phyloP scores from a whole-genome alignment of 257 asterid genomes.

The Cynanchum wilfordii region DNA sequence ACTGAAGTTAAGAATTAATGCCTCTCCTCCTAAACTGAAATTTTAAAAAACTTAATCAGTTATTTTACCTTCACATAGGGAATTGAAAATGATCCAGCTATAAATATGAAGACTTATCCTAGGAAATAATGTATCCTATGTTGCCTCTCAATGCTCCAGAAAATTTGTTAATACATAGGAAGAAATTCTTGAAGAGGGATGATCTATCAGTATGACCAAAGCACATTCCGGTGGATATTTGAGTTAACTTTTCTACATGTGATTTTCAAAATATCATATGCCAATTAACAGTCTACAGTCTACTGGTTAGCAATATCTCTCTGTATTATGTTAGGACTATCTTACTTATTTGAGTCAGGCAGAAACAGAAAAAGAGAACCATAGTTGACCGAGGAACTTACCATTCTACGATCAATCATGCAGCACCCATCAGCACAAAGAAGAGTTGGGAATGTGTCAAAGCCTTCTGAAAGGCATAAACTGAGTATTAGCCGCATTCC shows the following conservation, averaged over 20 bases:
- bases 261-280: background rate
- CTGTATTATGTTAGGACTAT: background rate
- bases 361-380: background rate
- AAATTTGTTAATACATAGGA: background rate
- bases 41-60: background rate
- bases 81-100: background rate
- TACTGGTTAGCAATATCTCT: background rate
- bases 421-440: slow-evolving; percentile 76
- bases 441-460: slow-evolving; percentile 75
- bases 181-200: background rate
- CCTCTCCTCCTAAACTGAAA: background rate
- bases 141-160: background rate
- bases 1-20: background rate
- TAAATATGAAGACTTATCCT: background rate
- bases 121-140: background rate
- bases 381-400: slow-evolving; percentile 23
- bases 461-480: slow-evolving; percentile 70
- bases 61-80: background rate
- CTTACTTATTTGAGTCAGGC: background rate
- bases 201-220: background rate
- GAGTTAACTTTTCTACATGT: background rate
- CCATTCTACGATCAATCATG: slow-evolving; percentile 84
- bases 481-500: slow-evolving; percentile 72
- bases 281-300: background rate
- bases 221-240: background rate